Evolutionary conservation across 306 rosid species (phyloP).

Genomic region (Fragaria ananassa): DNA sequence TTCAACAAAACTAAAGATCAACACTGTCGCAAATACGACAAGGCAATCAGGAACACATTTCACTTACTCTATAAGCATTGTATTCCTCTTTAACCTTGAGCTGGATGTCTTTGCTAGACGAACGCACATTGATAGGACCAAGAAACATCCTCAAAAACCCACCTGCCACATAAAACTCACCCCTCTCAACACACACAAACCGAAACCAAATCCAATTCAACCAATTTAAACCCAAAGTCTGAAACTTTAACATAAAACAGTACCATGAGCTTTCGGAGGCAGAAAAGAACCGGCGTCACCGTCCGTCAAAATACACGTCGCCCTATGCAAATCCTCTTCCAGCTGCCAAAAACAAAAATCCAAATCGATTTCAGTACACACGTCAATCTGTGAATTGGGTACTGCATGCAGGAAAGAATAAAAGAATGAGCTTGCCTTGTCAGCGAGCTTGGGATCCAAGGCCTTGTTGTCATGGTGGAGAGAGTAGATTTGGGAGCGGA

Average conservation of each 20-base stretch:
- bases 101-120: slow-evolving; percentile 77
- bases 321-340: slow-evolving; percentile 84
- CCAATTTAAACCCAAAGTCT: background rate
- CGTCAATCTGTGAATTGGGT: background rate
- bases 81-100: slow-evolving; percentile 97
- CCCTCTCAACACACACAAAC: background rate
- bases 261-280: slow-evolving; percentile 80
- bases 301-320: slow-evolving; percentile 67
- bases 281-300: slow-evolving; percentile 83
- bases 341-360: slow-evolving; percentile 37
- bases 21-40: background rate
- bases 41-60: background rate
- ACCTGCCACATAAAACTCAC: slow-evolving; percentile 33
- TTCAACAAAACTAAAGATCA: background rate
- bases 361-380: background rate
- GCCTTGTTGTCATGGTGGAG: slow-evolving; percentile 44
- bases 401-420: background rate
- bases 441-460: slow-evolving; percentile 51
- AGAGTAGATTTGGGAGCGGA: slow-evolving; percentile 55
- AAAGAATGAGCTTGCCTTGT: slow-evolving; percentile 36
- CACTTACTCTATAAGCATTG: slow-evolving; percentile 78
- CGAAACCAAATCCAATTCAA: background rate
- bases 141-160: slow-evolving; percentile 83
- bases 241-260: background rate
- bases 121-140: slow-evolving; percentile 93